These are phyloP conservation scores for Harringtonia aguacate DNA, from an alignment of 2,329 filamentous ascomycete genomes.

Conservation along the genomic window DNA sequence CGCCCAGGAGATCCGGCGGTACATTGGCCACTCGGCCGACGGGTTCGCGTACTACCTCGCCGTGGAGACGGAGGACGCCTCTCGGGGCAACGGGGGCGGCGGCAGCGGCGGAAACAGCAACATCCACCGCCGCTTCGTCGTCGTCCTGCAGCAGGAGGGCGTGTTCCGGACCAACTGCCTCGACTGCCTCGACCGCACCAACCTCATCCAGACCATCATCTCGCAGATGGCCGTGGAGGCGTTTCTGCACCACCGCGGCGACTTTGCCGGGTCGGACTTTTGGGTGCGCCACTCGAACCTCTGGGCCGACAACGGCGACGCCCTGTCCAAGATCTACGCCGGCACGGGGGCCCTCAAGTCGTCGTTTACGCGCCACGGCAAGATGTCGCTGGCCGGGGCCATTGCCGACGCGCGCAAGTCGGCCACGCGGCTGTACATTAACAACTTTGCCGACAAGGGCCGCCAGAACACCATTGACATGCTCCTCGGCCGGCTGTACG, in stretches of 20 bases:
- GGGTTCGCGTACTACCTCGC: conserved; percentile 89
- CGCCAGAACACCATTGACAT: conserved; percentile 93
- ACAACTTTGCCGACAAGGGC: conserved; percentile 92
- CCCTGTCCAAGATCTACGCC: conserved; percentile 88
- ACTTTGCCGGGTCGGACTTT: conserved; percentile 65
- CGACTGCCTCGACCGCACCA: conserved; percentile 91
- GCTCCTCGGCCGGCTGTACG: conserved; percentile 73
- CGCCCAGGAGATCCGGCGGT: conserved; percentile 69
- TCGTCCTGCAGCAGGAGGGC: conserved; percentile 86
- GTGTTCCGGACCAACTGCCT: conserved; percentile 93
- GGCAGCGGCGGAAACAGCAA: conserved; percentile 11
- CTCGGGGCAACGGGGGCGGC: conserved; percentile 20
- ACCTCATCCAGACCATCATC: conserved; percentile 90
- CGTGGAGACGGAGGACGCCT: conserved; percentile 54
- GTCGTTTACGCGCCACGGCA: conserved; percentile 86
- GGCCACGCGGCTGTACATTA: conserved; percentile 88
- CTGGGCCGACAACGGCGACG: conserved; percentile 96
- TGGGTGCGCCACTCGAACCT: conserved; percentile 87
- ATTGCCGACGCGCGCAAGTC: conserved; percentile 95
- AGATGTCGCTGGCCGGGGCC: conserved; percentile 89
- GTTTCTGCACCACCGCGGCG: conserved; percentile 64
- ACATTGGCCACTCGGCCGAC: conserved; percentile 70
- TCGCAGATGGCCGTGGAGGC: conserved; percentile 85
- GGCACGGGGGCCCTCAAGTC: conserved; percentile 93
- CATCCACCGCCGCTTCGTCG: conserved; percentile 38